phyloP scores from a whole-genome alignment of 1,284 basidiomycete genomes.

The Ustilago loliicola region DNA sequence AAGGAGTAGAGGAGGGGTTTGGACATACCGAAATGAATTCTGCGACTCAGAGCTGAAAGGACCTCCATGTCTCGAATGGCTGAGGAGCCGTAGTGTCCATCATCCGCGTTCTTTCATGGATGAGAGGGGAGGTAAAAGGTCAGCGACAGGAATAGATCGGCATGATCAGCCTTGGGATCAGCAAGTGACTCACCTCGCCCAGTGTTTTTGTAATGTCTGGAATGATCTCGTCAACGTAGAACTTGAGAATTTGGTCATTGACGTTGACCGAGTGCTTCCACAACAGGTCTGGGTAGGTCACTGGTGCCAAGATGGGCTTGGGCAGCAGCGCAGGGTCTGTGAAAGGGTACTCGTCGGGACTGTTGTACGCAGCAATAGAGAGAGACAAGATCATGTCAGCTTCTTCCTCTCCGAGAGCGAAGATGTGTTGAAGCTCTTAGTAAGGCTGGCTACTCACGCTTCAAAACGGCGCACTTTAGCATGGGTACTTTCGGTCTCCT shows the following conservation, averaged over 20 bases:
- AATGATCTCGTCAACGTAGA: constrained; percentile 85
- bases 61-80: constrained; percentile 95
- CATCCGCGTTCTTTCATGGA: constrained; percentile 77
- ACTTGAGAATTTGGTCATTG: constrained; percentile 87
- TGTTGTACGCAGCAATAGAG: constrained; percentile 1
- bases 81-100: constrained; percentile 96
- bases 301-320: constrained; percentile 82
- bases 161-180: neutral
- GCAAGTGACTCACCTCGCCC: constrained; percentile 37
- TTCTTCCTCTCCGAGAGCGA: neutral
- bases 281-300: constrained; percentile 83
- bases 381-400: neutral
- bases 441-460: constrained; percentile 38
- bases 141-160: neutral
- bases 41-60: constrained; percentile 90
- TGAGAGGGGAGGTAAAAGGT: neutral
- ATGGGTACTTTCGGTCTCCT: constrained; percentile 93
- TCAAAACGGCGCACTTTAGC: constrained; percentile 69
- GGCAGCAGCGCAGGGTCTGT: constrained; percentile 81
- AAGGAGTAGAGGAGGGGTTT: no score
- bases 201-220: constrained; percentile 79
- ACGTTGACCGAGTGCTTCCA: constrained; percentile 87
- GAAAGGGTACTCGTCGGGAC: constrained; percentile 97
- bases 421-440: neutral
- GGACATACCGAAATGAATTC: constrained; percentile 92